phyloP scores from a whole-genome alignment of 2,329 filamentous ascomycete genomes.

The Ascochyta fabae region DNA sequence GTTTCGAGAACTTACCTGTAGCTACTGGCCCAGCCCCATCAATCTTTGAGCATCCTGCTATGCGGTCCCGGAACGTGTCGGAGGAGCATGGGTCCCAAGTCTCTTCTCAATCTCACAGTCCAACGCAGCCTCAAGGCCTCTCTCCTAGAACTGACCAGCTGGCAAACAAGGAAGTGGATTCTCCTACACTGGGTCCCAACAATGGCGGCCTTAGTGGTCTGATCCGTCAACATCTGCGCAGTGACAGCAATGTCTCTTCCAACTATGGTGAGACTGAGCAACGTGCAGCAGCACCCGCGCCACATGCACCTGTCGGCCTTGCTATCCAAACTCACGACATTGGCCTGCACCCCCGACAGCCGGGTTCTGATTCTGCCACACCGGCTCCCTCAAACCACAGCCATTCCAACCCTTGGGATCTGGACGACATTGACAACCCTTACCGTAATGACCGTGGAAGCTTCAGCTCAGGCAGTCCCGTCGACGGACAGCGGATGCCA shows the following conservation, averaged over 20 bases:
- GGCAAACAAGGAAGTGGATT: conserved; percentile 62
- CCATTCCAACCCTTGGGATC: conserved; percentile 62
- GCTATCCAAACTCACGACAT: conserved; percentile 44
- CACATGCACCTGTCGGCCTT: conserved; percentile 38
- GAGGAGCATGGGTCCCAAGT: conserved; percentile 24
- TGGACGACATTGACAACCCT: conserved; percentile 57
- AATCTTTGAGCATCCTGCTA: conserved; percentile 46
- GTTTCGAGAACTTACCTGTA: conserved; percentile 44
- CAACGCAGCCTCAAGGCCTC: conserved; percentile 1
- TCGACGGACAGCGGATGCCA: conserved; percentile 36
- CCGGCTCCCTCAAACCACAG: conserved; percentile 57
- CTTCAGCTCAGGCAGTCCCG: conserved; percentile 44
- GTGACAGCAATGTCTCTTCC: conserved; percentile 81
- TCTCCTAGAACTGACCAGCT: conserved; percentile 23
- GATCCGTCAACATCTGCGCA: conserved; percentile 83
- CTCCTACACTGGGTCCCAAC: conserved; percentile 77
- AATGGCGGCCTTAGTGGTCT: conserved; percentile 75
- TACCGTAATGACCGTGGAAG: conserved; percentile 47
- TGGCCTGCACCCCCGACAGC: conserved; percentile 35
- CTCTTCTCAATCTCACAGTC: conserved; percentile 8
- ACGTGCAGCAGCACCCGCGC: conserved; percentile 39
- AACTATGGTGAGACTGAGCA: conserved; percentile 61
- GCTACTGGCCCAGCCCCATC: conserved; percentile 43
- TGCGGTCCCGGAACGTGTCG: conserved; percentile 43
- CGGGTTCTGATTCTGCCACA: conserved; percentile 46